A percentile compares a stretch with the other conserved stretches of the same genome.
Conservation (phyloP, 2,329 filamentous ascomycete species). For the Phoma sp. region DNA sequence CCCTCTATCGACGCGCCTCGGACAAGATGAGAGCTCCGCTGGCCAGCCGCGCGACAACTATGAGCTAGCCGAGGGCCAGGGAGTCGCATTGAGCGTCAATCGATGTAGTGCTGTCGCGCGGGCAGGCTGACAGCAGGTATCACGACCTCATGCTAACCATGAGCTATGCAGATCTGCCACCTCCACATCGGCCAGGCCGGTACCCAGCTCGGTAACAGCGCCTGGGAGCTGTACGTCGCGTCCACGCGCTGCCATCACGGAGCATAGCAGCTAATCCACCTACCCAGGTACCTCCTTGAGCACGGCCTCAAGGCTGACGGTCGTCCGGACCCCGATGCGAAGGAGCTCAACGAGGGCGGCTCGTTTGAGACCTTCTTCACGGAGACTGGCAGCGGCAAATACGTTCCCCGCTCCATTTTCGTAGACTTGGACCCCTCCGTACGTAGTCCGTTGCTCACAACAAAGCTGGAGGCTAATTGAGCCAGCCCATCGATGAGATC, state of each 20-base stretch:
- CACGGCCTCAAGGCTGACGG: slow-evolving; percentile 72
- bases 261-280: slow-evolving; percentile 25
- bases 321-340: slow-evolving; percentile 65
- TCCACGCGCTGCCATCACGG: slow-evolving; percentile 12
- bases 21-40: slow-evolving; percentile 12
- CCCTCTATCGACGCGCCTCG: slow-evolving; percentile 16
- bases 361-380: slow-evolving; percentile 77
- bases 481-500: slow-evolving; percentile 72
- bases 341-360: slow-evolving; percentile 65
- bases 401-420: slow-evolving; percentile 74
- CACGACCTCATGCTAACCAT: slow-evolving; percentile 20
- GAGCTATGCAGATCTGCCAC: slow-evolving; percentile 62
- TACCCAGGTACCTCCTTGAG: slow-evolving; percentile 72
- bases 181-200: slow-evolving; percentile 75
- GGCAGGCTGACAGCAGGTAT: background rate
- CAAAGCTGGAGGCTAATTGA: slow-evolving; percentile 23
- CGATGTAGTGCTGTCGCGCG: background rate
- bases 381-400: slow-evolving; percentile 73
- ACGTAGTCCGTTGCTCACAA: slow-evolving; percentile 28
- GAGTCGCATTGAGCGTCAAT: slow-evolving; percentile 7
- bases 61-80: slow-evolving; percentile 6
- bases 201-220: slow-evolving; percentile 75
- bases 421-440: slow-evolving; percentile 74
- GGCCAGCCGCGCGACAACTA: slow-evolving; percentile 3
- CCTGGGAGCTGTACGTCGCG: slow-evolving; percentile 73